Conservation (phyloP, 768 basidiomycete genomes). For the Cyclocybe cylindracea region DNA sequence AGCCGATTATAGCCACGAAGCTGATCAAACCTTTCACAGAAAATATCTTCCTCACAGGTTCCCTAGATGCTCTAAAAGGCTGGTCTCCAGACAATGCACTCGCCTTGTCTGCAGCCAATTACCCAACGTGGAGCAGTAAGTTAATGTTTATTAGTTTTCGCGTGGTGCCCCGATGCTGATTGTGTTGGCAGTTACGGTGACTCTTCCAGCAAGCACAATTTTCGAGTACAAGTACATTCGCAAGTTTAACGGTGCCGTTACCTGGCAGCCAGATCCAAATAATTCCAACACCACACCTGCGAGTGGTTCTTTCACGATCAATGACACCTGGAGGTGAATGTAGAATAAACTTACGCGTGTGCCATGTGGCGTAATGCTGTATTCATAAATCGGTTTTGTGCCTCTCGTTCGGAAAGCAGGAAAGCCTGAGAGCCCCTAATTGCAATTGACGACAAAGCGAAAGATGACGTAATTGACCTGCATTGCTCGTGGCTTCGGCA, state of each 20-base stretch:
- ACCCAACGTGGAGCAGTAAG: slow-evolving; percentile 73
- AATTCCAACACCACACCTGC: slow-evolving; percentile 50
- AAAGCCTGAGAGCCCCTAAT: too few species aligned
- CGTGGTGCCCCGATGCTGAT: not conserved
- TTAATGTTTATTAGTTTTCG: slow-evolving; percentile 8
- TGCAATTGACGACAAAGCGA: too few species aligned
- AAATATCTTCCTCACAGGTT: slow-evolving; percentile 69
- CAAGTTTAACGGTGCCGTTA: slow-evolving; percentile 52
- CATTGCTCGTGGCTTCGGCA: too few species aligned
- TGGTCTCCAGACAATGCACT: slow-evolving; percentile 65
- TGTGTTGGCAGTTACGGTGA: slow-evolving; percentile 52
- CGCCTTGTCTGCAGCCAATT: slow-evolving; percentile 51
- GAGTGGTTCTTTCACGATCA: slow-evolving; percentile 34
- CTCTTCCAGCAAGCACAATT: slow-evolving; percentile 50
- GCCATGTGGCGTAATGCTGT: too few species aligned
- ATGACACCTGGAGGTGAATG: slow-evolving; percentile 43
- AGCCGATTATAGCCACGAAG: not conserved
- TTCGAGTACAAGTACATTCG: slow-evolving; percentile 77
- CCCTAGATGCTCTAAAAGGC: slow-evolving; percentile 50
- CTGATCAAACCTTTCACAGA: slow-evolving; percentile 38
- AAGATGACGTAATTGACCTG: too few species aligned
- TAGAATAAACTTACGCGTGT: too few species aligned
- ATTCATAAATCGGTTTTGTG: too few species aligned
- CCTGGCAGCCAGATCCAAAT: slow-evolving; percentile 74
- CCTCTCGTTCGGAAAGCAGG: too few species aligned